Base-by-base conservation (phyloP, 2,329 filamentous ascomycete genomes). In the Dactylonectria estremocensis region DNA sequence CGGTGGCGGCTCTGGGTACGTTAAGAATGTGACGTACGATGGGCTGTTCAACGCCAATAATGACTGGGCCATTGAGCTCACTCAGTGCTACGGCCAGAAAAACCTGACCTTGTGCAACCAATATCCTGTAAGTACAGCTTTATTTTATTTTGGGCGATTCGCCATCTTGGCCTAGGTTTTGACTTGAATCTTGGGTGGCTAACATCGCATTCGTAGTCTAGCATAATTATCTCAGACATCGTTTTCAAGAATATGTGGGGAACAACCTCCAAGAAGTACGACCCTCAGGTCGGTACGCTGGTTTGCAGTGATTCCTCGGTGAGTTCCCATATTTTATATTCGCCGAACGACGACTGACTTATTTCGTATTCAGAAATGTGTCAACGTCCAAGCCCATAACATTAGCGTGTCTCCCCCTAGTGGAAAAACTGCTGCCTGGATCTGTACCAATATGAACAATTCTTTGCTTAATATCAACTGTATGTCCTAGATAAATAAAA, bases 1-100 rank as follows among this genome's bases (percentile, higher is more conserved):
- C 7, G 90, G 90, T 31, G 90, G 69, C 3, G 71, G 71, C 20
- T 24, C 52, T 5, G 71, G 91, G 24, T 81, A 83, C 54, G 90
- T 93, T 53, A 84, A 84, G 67, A 93, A 93, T 76, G 85, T 92
- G 69, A 92, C 90, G 2, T 92, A 91, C 77, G 87, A 91, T 65
- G 84, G 82, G n/a, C 89, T 92, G 81, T 74, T 79, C 40, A 83
- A 90, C 68, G 79, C 83, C 31, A 90, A 91, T 68, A 89, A 91
- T 67, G 90, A 92, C 76, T 63, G 37, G 4, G 71, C 71, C 0
- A 70, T 73, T 62, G 65, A 71, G 48, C 72, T 73, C 22, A 66
- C 70, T 18, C 71, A 73, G 24, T 73, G 71, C 24, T 73, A 73
- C 22, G 68, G 68, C 9, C 40, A 43, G 40, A 43, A 43, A n/a